These are phyloP conservation scores for Picea glauca DNA, from an alignment of 75 land plant species.

Conservation along the genomic window DNA sequence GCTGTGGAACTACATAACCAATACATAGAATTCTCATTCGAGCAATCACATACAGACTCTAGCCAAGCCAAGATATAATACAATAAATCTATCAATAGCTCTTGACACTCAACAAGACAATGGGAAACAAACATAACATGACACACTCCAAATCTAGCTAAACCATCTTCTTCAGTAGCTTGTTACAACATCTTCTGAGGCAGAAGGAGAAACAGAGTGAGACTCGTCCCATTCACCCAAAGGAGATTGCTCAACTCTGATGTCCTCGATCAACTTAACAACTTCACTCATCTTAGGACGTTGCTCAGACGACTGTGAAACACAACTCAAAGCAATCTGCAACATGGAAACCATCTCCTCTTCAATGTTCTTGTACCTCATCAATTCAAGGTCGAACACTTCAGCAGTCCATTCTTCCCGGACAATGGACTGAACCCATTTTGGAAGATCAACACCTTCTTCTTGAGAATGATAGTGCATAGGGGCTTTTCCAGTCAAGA, in stretches of 20 bases:
- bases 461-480: constrained; percentile 31
- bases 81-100: not conserved
- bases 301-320: constrained; percentile 37
- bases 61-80: not conserved
- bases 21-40: constrained; percentile 1
- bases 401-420: constrained; percentile 94
- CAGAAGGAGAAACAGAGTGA: constrained; percentile 45
- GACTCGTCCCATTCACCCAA: constrained; percentile 43
- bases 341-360: constrained; percentile 89
- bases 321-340: constrained; percentile 72
- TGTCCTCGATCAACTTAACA: constrained; percentile 62
- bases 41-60: not conserved
- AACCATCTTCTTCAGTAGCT: constrained; percentile 6
- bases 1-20: not conserved
- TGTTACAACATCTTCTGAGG: constrained; percentile 15
- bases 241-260: constrained; percentile 60
- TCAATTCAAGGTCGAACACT: constrained; percentile 82
- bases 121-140: constrained; percentile 2
- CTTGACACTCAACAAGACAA: not conserved
- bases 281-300: constrained; percentile 66
- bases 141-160: not conserved
- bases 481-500: constrained; percentile 77
- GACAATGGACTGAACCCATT: constrained; percentile 83
- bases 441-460: constrained; percentile 55
- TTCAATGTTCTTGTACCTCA: constrained; percentile 67